phyloP scores from a whole-genome alignment of 2,329 filamentous ascomycete species.

The Penicillium sp. region DNA sequence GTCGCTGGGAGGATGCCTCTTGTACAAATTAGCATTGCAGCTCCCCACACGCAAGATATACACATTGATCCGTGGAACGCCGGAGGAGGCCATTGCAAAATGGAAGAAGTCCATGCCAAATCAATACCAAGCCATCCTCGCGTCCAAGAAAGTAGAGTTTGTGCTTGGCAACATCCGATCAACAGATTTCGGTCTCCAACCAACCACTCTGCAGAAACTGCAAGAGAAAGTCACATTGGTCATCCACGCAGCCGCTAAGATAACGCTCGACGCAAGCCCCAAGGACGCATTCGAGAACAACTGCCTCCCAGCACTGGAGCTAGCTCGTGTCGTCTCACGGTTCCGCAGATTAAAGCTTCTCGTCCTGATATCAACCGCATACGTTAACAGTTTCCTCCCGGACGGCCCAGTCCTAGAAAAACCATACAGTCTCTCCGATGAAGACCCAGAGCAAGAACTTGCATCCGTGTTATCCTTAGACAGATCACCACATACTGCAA shows the following conservation, averaged over 20 bases:
- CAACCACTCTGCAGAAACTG: conserved; percentile 14
- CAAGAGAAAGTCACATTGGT: conserved; percentile 32
- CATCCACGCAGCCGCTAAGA: conserved; percentile 35
- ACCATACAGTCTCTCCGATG: conserved; percentile 22
- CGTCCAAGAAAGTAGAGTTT: conserved; percentile 28
- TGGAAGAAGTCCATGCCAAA: conserved; percentile 31
- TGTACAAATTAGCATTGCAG: conserved; percentile 35
- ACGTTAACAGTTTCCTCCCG: conserved; percentile 32
- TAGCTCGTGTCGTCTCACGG: conserved; percentile 26
- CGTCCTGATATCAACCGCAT: conserved; percentile 33
- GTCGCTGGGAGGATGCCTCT: conserved; percentile 33
- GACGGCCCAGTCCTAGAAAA: conserved; percentile 30
- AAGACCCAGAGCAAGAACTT: conserved; percentile 30
- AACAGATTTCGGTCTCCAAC: conserved; percentile 27
- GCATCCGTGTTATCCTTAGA: conserved; percentile 20
- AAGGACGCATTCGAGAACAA: conserved; percentile 31
- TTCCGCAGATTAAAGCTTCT: conserved; percentile 31
- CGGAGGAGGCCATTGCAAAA: conserved; percentile 26
- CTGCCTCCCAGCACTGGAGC: conserved; percentile 32
- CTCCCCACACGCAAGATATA: conserved; percentile 34
- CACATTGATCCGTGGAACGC: conserved; percentile 26
- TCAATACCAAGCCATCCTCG: conserved; percentile 27
- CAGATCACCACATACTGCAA: conserved; percentile 15
- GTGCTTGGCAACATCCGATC: conserved; percentile 29
- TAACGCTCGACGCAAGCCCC: conserved; percentile 28